Percentiles rank a stretch among this genome's conserved stretches.
These are phyloP conservation scores for Letharia columbiana DNA, from an alignment of 495 filamentous ascomycete genomes.

Conservation along the genomic window DNA sequence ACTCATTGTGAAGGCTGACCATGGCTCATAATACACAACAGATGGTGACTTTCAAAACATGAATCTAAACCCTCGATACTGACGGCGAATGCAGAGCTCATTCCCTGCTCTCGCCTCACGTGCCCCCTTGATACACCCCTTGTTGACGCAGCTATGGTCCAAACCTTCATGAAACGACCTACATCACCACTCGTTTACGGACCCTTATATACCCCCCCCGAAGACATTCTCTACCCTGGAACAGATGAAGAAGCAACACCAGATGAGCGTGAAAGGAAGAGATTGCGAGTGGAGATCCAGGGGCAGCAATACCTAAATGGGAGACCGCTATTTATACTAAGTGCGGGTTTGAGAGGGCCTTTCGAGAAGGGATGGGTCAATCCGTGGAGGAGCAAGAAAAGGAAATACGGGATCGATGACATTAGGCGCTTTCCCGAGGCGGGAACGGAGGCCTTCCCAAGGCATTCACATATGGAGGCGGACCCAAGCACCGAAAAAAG, in stretches of 20 bases:
- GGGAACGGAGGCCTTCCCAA: background rate
- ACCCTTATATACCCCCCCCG: conserved; percentile 11
- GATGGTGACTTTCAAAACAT: background rate
- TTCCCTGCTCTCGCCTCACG: conserved; percentile 1
- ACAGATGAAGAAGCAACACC: conserved; percentile 54
- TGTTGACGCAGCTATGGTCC: conserved; percentile 4
- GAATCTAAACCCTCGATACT: background rate
- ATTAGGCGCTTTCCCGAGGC: background rate
- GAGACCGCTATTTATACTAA: conserved; percentile 48
- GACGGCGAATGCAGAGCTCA: conserved; percentile 11
- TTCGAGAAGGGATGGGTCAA: conserved; percentile 57
- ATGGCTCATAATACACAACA: conserved; percentile 3
- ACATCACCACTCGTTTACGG: conserved; percentile 20
- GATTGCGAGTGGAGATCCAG: conserved; percentile 47
- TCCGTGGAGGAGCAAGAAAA: conserved; percentile 44
- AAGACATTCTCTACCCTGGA: conserved; percentile 29
- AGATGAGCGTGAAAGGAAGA: conserved; percentile 40
- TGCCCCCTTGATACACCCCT: background rate
- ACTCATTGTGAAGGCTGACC: background rate
- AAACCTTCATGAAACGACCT: conserved; percentile 11
- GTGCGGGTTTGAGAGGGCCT: conserved; percentile 54
- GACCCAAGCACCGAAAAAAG: conserved; percentile 4
- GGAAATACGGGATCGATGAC: conserved; percentile 2
- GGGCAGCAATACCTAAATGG: conserved; percentile 53
- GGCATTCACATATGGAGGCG: background rate